Base-by-base conservation (phyloP, 2,329 filamentous ascomycete genomes). In the Colletotrichum sp. region DNA sequence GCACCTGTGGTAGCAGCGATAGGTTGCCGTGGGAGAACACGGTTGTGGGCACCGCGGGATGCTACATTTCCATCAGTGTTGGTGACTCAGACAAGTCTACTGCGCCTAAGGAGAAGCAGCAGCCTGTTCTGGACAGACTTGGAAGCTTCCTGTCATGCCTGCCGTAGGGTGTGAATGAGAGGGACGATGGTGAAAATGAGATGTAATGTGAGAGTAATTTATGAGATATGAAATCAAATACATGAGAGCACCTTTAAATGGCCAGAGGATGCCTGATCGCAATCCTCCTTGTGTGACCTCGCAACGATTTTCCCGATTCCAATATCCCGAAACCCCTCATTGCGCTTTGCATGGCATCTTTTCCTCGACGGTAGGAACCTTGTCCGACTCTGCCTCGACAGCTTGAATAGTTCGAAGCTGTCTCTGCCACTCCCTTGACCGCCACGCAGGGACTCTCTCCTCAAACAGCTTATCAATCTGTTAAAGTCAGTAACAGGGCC, bases 11-110 rank as follows among this genome's bases (percentile, higher is more conserved):
- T 0, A 83, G 80, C 39, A 55, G 34, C 1, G 84, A 83, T 1
- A 85, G 90, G 13, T 83, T 95, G 78, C 93, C 93, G 1, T 90
- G 88, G 7, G 93, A 95, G 85, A 83, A 83, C 0, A 84, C 85
- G 5, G 90, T 94, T 0, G 83, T 90, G 5, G 16, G 27, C 22
- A 78, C 85, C 3, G 83, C 85, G 3, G 90, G 89, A 0, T 95
- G 93, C 80, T 91, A 89, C 82, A 89, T 90, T 22, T 90, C 91
- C 55, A 87, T 95, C 61, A 94, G 92, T 77, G 89, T 93, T 6
- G 93, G 91, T 1, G 86, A 61, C 19, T 62, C 36, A 3, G 89
- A 91, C 74, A 94, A 94, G 88, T 87, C 87, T 2, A 93, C 92
- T 67, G 90, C 89, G 0, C 81, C 87, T 75, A 87, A 87, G 57